A percentile compares a stretch with the other conserved stretches of the same genome.
phyloP scores from a whole-genome alignment of 2,329 filamentous ascomycete genomes.

The Phialocephala sp. region DNA sequence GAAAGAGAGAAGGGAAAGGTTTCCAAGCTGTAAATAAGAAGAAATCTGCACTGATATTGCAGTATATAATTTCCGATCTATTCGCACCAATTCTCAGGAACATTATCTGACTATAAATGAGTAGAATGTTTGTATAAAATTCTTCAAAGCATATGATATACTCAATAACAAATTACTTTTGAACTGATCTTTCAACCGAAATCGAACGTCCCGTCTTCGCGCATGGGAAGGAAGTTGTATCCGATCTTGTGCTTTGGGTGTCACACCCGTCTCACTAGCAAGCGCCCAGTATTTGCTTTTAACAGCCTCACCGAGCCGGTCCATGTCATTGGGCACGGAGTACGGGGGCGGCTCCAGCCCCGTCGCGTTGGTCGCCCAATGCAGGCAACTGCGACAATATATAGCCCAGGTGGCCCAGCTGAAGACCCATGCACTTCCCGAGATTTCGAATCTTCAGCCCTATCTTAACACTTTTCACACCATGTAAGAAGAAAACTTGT shows the following conservation, averaged over 20 bases:
- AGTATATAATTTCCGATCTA: background rate
- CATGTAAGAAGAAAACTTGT: background rate
- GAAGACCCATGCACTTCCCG: background rate
- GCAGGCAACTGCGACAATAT: background rate
- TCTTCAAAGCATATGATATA: no score
- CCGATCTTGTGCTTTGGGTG: background rate
- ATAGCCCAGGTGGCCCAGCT: background rate
- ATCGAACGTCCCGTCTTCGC: no score
- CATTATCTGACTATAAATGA: no score
- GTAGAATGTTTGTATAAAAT: no score
- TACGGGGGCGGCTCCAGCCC: background rate
- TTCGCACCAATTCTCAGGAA: no score
- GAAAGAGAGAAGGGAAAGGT: constrained; percentile 8
- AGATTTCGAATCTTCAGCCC: background rate
- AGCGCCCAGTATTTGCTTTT: background rate
- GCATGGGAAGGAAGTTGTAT: no score
- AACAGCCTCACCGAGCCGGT: background rate
- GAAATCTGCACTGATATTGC: background rate
- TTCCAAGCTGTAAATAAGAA: constrained; percentile 1
- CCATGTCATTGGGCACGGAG: background rate
- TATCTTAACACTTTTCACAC: background rate
- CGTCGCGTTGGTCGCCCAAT: background rate
- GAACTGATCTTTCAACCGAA: no score
- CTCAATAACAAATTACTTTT: no score
- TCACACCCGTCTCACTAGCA: background rate